phyloP scores from a whole-genome alignment of 23 red algal genomes.

The Pyropia haitanensis region DNA sequence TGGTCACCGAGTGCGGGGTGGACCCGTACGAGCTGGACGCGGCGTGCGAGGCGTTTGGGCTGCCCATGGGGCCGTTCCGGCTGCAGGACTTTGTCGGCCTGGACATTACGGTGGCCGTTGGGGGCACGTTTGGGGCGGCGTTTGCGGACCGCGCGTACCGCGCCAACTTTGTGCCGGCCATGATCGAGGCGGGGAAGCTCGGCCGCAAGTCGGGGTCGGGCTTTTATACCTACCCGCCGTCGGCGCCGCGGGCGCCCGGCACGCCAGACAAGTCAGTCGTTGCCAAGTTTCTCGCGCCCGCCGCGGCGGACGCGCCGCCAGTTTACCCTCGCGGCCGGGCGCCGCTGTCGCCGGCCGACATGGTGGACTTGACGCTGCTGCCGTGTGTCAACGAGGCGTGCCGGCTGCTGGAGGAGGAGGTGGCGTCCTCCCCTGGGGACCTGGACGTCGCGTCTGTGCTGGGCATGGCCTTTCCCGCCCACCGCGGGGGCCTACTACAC shows the following conservation, averaged over 20 bases:
- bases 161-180: conserved; percentile 15
- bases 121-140: conserved; percentile 50
- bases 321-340: not conserved
- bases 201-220: conserved; percentile 89
- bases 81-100: conserved; percentile 88
- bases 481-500: conserved; percentile 81
- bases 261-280: conserved; percentile 44
- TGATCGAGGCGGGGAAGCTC: conserved; percentile 72
- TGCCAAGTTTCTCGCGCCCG: conserved; percentile 40
- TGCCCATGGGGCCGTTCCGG: conserved; percentile 94
- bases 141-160: conserved; percentile 77
- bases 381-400: conserved; percentile 91
- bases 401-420: conserved; percentile 80
- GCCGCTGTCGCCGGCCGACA: conserved; percentile 42
- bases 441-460: conserved; percentile 75
- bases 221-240: conserved; percentile 58
- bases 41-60: conserved; percentile 73
- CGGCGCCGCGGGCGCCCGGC: conserved; percentile 13
- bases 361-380: conserved; percentile 85
- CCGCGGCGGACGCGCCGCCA: conserved; percentile 6
- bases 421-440: conserved; percentile 46
- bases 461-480: conserved; percentile 88
- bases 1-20: conserved; percentile 47
- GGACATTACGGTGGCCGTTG: conserved; percentile 86
- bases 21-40: conserved; percentile 88